These are phyloP conservation scores for Colletotrichum sp. DNA, from an alignment of 2,329 filamentous ascomycete species.

Conservation along the genomic window DNA sequence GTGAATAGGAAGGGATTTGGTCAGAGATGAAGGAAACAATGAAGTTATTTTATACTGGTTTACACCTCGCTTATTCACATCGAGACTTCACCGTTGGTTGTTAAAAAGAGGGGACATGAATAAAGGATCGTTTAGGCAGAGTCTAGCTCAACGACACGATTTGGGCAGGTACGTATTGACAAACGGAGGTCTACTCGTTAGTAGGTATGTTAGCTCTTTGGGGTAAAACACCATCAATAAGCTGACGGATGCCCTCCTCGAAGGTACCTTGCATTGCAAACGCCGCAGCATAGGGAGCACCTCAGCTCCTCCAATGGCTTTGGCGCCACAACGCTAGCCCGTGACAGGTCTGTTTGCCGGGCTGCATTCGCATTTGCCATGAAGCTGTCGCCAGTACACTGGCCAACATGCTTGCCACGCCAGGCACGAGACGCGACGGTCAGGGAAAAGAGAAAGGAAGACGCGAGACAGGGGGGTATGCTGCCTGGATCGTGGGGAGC, in stretches of 20 bases:
- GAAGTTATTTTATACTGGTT: conserved; percentile 15
- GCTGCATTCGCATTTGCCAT: neutral
- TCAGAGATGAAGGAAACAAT: neutral
- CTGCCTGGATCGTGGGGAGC: conserved; percentile 14
- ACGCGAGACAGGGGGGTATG: conserved; percentile 10
- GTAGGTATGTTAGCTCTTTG: neutral
- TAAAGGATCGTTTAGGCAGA: neutral
- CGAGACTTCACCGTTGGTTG: neutral
- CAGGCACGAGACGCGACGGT: conserved; percentile 11
- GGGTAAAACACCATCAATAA: neutral
- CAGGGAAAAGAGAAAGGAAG: neutral
- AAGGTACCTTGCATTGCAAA: neutral
- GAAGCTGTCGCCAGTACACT: neutral
- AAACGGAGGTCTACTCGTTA: neutral
- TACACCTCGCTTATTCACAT: neutral
- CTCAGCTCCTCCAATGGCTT: neutral
- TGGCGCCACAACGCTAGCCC: neutral
- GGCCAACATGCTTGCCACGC: neutral
- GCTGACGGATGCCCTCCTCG: neutral
- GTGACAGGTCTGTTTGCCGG: neutral
- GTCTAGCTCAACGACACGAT: neutral
- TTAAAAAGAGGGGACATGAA: neutral
- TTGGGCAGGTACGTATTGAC: neutral
- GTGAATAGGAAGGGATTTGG: neutral
- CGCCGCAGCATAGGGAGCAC: neutral